These are phyloP conservation scores for Thielaviopsis euricoi DNA, from an alignment of 2,329 filamentous ascomycete genomes.

Conservation along the genomic window DNA sequence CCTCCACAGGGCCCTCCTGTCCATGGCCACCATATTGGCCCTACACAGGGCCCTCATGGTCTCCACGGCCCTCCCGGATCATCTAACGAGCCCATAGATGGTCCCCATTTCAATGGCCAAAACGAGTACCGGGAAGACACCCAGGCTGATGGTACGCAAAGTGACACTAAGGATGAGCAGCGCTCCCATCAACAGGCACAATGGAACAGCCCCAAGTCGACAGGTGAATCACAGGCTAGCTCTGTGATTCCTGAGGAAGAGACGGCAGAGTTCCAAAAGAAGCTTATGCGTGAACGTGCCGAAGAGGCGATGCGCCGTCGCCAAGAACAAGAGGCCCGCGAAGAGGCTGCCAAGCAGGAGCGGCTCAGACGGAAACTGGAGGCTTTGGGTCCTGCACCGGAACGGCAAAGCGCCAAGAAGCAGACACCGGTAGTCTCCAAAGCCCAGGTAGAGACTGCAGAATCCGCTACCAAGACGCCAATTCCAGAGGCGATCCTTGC, in stretches of 20 bases:
- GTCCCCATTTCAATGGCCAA: neutral
- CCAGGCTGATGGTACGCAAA: neutral
- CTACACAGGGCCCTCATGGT: neutral
- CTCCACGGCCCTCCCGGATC: neutral
- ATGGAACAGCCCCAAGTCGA: neutral
- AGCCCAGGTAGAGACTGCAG: neutral
- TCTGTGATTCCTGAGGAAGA: slow-evolving; percentile 22
- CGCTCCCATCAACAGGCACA: neutral
- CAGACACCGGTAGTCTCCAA: slow-evolving; percentile 17
- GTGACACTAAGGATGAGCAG: neutral
- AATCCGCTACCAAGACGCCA: neutral
- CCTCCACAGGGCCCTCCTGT: neutral
- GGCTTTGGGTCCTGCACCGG: slow-evolving; percentile 47
- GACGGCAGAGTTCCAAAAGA: slow-evolving; percentile 48
- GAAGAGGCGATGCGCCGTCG: slow-evolving; percentile 53
- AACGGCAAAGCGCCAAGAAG: slow-evolving; percentile 41
- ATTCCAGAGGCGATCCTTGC: slow-evolving; percentile 1
- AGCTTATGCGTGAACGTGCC: slow-evolving; percentile 54
- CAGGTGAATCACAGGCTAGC: neutral
- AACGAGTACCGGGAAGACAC: neutral
- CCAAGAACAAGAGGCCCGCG: slow-evolving; percentile 51
- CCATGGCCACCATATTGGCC: neutral
- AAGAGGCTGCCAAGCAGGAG: slow-evolving; percentile 55
- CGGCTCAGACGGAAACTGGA: slow-evolving; percentile 58
- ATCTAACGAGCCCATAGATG: neutral